Evolutionary conservation across 2,329 filamentous ascomycete species (phyloP).

Genomic region (Nigrospora sphaerica): DNA sequence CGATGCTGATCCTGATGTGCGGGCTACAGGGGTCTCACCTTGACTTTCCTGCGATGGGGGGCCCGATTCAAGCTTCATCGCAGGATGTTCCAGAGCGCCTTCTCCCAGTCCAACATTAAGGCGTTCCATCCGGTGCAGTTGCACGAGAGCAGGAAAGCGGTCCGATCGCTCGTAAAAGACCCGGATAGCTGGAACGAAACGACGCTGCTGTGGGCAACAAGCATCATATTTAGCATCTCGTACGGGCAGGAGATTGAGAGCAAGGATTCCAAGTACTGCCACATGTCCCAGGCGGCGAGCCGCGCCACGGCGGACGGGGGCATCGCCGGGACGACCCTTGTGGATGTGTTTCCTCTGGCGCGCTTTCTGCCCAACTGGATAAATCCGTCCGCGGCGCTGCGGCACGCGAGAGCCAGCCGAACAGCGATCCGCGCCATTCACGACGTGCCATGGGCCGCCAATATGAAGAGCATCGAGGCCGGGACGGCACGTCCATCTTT

Average conservation of each 20-base stretch:
- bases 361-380: constrained; percentile 31
- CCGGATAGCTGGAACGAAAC: constrained; percentile 13
- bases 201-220: constrained; percentile 15
- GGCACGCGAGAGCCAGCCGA: constrained; percentile 13
- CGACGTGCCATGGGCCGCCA: constrained; percentile 30
- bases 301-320: constrained; percentile 8
- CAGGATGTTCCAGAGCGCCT: constrained; percentile 31
- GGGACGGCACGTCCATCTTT: constrained; percentile 22
- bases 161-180: constrained; percentile 13
- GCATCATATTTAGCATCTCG: constrained; percentile 17
- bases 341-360: constrained; percentile 41
- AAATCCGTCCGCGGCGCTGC: constrained; percentile 12
- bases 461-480: constrained; percentile 21
- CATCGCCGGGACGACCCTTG: constrained; percentile 27
- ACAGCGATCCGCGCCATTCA: constrained; percentile 25
- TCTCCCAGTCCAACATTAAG: constrained; percentile 23
- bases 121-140: constrained; percentile 26
- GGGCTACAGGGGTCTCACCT: constrained; percentile 9
- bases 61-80: constrained; percentile 32
- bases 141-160: constrained; percentile 18
- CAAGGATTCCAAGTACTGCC: constrained; percentile 16
- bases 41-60: constrained; percentile 23
- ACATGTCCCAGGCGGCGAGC: constrained; percentile 7
- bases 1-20: too few relatives aligned
- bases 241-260: constrained; percentile 14